Conservation (phyloP, 2,329 filamentous ascomycete genomes). For the Knufia petricola region DNA sequence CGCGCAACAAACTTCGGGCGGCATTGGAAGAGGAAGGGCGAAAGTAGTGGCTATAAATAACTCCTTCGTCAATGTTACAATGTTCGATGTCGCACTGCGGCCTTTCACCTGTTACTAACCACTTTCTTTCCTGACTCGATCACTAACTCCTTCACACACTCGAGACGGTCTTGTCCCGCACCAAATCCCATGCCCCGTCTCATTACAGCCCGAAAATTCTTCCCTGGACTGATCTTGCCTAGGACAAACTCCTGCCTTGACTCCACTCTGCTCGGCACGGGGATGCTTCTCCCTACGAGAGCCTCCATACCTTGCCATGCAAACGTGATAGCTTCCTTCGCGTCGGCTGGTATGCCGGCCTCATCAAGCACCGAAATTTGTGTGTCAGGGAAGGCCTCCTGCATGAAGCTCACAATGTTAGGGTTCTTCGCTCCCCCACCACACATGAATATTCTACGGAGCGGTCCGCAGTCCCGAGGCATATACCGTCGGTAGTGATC, state of each 20-base stretch:
- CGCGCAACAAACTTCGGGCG: too few relatives aligned
- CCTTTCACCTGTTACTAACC: too few relatives aligned
- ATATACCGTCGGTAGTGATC: slow-evolving; percentile 42
- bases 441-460: slow-evolving; percentile 53
- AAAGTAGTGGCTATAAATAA: too few relatives aligned
- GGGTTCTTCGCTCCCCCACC: slow-evolving; percentile 50
- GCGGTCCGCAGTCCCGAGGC: slow-evolving; percentile 30
- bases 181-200: slow-evolving; percentile 45
- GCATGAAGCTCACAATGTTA: slow-evolving; percentile 47
- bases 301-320: slow-evolving; percentile 54
- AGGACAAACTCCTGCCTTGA: slow-evolving; percentile 43
- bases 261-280: slow-evolving; percentile 46
- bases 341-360: slow-evolving; percentile 46
- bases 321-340: slow-evolving; percentile 52
- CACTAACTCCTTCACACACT: slow-evolving; percentile 42
- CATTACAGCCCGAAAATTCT: slow-evolving; percentile 47
- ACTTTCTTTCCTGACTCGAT: too few relatives aligned
- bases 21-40: too few relatives aligned
- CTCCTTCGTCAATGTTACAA: too few relatives aligned
- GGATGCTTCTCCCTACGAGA: slow-evolving; percentile 45
- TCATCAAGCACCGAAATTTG: slow-evolving; percentile 48
- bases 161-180: slow-evolving; percentile 33
- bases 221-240: slow-evolving; percentile 46
- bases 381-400: slow-evolving; percentile 39
- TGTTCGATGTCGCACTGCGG: too few relatives aligned